Evolutionary conservation across 2,329 filamentous ascomycete genomes (phyloP).

Genomic region (Aureobasidium sp.): DNA sequence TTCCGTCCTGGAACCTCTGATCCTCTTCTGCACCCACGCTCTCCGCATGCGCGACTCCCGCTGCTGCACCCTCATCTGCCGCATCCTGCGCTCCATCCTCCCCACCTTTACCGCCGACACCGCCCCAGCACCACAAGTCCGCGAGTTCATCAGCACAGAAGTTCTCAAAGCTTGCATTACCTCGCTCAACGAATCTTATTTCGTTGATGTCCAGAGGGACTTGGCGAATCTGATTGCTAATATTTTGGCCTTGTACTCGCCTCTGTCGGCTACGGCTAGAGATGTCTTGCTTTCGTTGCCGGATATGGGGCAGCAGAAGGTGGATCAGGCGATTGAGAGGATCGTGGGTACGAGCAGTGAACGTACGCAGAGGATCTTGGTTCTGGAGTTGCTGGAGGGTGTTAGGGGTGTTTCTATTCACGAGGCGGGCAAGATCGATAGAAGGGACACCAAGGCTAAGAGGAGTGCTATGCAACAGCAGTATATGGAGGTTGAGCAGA

Average conservation of each 20-base stretch:
- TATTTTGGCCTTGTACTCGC: slow-evolving; percentile 71
- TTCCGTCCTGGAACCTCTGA: slow-evolving; percentile 74
- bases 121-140: slow-evolving; percentile 55
- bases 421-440: slow-evolving; percentile 76
- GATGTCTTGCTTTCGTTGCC: slow-evolving; percentile 74
- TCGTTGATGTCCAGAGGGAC: slow-evolving; percentile 92
- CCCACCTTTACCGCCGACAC: slow-evolving; percentile 58
- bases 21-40: slow-evolving; percentile 86
- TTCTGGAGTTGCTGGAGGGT: slow-evolving; percentile 78
- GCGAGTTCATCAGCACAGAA: slow-evolving; percentile 83
- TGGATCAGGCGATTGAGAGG: slow-evolving; percentile 48
- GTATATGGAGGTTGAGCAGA: slow-evolving; percentile 38
- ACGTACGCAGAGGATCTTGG: slow-evolving; percentile 71
- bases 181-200: slow-evolving; percentile 90
- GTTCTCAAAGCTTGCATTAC: slow-evolving; percentile 86
- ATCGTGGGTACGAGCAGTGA: slow-evolving; percentile 37
- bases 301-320: slow-evolving; percentile 61
- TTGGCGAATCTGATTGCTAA: slow-evolving; percentile 80
- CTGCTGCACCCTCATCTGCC: slow-evolving; percentile 77
- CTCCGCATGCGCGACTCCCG: slow-evolving; percentile 85
- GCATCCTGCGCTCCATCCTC: slow-evolving; percentile 78
- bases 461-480: slow-evolving; percentile 29
- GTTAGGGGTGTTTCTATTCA: slow-evolving; percentile 87
- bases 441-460: slow-evolving; percentile 23
- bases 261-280: slow-evolving; percentile 62